Percentiles rank a stretch among this genome's conserved stretches.
Evolutionary conservation across 768 basidiomycete species (phyloP).

Genomic region (Boletales sp.): DNA sequence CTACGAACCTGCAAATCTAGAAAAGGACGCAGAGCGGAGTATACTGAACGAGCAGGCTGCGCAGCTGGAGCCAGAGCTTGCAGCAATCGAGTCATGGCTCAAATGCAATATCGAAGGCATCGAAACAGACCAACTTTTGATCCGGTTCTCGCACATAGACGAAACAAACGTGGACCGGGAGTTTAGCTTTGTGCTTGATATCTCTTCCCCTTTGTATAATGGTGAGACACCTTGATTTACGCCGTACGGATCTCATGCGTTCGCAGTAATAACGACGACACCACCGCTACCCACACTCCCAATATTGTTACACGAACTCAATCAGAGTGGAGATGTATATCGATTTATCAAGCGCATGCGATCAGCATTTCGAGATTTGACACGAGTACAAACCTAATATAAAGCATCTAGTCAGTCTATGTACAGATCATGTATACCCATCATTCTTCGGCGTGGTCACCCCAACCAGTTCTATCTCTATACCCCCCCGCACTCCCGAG

Average conservation of each 20-base stretch:
- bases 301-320: conserved; percentile 66
- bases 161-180: conserved; percentile 54
- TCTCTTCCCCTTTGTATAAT: conserved; percentile 57
- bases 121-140: conserved; percentile 63
- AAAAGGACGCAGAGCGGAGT: conserved; percentile 63
- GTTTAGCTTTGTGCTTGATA: conserved; percentile 74
- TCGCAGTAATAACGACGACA: conserved; percentile 72
- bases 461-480: conserved; percentile 82
- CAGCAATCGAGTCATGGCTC: conserved; percentile 52
- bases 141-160: conserved; percentile 71
- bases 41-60: conserved; percentile 53
- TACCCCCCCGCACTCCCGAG: conserved; percentile 57
- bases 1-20: conserved; percentile 32
- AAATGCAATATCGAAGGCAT: conserved; percentile 77
- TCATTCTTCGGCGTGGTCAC: conserved; percentile 33
- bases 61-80: conserved; percentile 51
- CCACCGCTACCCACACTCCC: conserved; percentile 67
- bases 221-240: conserved; percentile 40
- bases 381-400: conserved; percentile 6
- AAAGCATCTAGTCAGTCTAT: background rate
- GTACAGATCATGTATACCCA: background rate
- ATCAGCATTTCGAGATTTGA: conserved; percentile 42
- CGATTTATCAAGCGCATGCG: conserved; percentile 67
- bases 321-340: conserved; percentile 66
- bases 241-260: background rate